Evolutionary conservation across 163 green algal species (phyloP).

Genomic region (Volvox carteri): DNA sequence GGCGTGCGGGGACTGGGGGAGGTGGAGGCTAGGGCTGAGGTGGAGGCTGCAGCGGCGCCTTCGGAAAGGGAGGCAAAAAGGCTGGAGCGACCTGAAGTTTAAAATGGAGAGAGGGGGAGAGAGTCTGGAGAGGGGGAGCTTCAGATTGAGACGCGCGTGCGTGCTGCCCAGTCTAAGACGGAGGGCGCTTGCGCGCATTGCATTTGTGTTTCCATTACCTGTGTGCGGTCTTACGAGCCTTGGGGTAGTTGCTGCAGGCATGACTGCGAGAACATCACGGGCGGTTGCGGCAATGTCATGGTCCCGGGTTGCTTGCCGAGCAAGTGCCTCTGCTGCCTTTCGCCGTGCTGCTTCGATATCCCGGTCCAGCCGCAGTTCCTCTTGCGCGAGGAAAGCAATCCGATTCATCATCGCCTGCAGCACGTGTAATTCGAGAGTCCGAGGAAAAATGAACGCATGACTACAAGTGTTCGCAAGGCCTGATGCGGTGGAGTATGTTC

Average conservation of each 20-base stretch:
- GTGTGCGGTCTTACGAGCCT: constrained; percentile 45
- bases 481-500: too few species aligned
- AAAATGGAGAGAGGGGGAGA: background rate
- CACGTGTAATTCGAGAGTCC: background rate
- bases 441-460: background rate
- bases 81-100: constrained; percentile 35
- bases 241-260: background rate
- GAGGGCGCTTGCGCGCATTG: too few species aligned
- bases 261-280: constrained; percentile 37
- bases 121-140: background rate
- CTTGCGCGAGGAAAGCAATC: constrained; percentile 51
- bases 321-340: constrained; percentile 32
- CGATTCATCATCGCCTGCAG: constrained; percentile 55
- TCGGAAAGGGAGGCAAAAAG: constrained; percentile 27
- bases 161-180: too few species aligned
- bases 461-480: too few species aligned
- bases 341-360: constrained; percentile 40
- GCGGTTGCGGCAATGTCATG: constrained; percentile 39
- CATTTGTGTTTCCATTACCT: too few species aligned
- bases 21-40: background rate
- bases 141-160: too few species aligned
- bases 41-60: background rate
- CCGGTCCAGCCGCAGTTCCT: constrained; percentile 43
- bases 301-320: constrained; percentile 30
- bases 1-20: background rate